Conservation (phyloP, 495 filamentous ascomycete genomes). For the Aspergillus coremiiformis region DNA sequence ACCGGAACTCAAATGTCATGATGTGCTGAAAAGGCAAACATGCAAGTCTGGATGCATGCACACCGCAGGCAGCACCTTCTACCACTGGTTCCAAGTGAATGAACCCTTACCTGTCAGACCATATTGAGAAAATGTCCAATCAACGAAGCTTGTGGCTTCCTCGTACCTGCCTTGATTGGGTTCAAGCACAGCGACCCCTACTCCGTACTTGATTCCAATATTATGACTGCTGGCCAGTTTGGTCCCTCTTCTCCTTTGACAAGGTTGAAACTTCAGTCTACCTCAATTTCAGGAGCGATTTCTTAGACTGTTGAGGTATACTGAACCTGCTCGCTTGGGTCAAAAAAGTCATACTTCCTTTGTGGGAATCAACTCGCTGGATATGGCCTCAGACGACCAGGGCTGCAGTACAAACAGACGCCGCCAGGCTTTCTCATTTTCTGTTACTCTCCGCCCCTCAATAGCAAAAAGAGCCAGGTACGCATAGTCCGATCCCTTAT, state of each 20-base stretch:
- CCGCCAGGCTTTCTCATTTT: slow-evolving; percentile 13
- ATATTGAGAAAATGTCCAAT: background rate
- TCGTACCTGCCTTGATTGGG: background rate
- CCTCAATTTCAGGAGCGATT: too few species aligned
- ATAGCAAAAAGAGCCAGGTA: slow-evolving; percentile 20
- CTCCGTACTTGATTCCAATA: too few species aligned
- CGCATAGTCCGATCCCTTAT: background rate
- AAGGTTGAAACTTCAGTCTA: too few species aligned
- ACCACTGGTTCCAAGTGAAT: background rate
- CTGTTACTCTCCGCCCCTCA: slow-evolving; percentile 14
- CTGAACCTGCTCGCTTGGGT: background rate
- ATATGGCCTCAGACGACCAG: slow-evolving; percentile 11
- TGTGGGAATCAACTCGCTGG: background rate
- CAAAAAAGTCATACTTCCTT: background rate
- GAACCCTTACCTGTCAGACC: background rate
- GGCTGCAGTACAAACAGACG: slow-evolving; percentile 1
- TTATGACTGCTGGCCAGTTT: too few species aligned
- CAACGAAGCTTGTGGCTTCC: background rate
- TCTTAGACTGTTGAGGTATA: background rate
- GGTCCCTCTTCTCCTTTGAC: background rate
- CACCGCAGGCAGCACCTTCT: background rate
- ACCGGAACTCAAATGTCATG: too few species aligned
- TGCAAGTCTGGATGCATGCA: background rate
- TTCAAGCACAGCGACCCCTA: background rate
- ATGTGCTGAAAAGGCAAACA: background rate